Conservation (phyloP, 2,329 filamentous ascomycete genomes). For the Capronia coronata region DNA sequence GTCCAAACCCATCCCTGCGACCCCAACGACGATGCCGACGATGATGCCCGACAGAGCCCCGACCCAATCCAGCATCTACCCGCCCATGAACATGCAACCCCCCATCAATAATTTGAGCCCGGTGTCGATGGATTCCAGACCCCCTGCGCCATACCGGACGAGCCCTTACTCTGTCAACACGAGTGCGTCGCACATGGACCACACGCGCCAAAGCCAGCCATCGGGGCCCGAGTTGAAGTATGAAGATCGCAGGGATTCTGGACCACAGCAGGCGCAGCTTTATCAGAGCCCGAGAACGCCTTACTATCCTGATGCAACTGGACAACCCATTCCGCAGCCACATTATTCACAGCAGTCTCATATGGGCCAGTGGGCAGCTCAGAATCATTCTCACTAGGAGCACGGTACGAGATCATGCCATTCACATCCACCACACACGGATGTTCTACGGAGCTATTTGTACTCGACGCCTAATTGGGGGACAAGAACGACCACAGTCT, state of each 20-base stretch:
- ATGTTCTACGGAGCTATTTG: no score
- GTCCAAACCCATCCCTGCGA: slow-evolving; percentile 25
- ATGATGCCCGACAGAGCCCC: slow-evolving; percentile 24
- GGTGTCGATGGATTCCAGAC: slow-evolving; percentile 25
- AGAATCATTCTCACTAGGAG: slow-evolving; percentile 10
- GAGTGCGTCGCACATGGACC: slow-evolving; percentile 18
- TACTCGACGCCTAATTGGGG: no score
- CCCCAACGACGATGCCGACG: slow-evolving; percentile 24
- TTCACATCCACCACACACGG: no score
- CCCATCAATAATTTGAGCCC: slow-evolving; percentile 27
- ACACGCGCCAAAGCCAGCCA: slow-evolving; percentile 23
- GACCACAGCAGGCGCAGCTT: slow-evolving; percentile 15
- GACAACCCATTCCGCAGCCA: slow-evolving; percentile 12
- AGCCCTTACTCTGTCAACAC: slow-evolving; percentile 22
- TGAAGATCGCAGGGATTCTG: slow-evolving; percentile 23
- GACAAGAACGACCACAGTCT: no score
- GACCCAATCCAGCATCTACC: slow-evolving; percentile 25
- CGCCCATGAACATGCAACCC: slow-evolving; percentile 26
- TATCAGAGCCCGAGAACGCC: slow-evolving; percentile 21
- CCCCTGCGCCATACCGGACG: slow-evolving; percentile 20
- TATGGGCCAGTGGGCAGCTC: slow-evolving; percentile 14
- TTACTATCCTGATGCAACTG: slow-evolving; percentile 19
- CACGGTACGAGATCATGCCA: no score
- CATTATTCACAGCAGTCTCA: slow-evolving; percentile 19
- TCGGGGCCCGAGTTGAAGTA: slow-evolving; percentile 24